Percentiles rank a stretch among this genome's conserved stretches.
These are phyloP conservation scores for Cytospora piceae DNA, from an alignment of 2,329 filamentous ascomycete species.

Conservation along the genomic window DNA sequence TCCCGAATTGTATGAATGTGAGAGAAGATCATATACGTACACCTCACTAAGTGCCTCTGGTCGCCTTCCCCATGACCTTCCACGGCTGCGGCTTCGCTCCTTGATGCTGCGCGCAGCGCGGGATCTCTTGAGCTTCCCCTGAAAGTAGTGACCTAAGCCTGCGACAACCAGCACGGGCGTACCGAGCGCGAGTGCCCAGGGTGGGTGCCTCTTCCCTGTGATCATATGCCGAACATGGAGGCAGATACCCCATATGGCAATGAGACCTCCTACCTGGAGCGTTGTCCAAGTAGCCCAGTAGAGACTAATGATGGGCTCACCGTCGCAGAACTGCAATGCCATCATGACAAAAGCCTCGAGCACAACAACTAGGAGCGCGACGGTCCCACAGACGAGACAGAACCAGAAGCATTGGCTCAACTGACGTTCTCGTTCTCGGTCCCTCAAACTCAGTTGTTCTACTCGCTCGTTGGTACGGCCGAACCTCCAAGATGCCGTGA, in stretches of 20 bases:
- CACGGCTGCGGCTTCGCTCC: slow-evolving; percentile 34
- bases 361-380: slow-evolving; percentile 51
- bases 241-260: slow-evolving; percentile 61
- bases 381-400: slow-evolving; percentile 48
- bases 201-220: slow-evolving; percentile 55
- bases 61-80: slow-evolving; percentile 14
- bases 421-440: slow-evolving; percentile 41
- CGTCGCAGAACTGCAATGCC: slow-evolving; percentile 62
- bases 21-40: slow-evolving; percentile 12
- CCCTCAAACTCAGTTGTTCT: slow-evolving; percentile 14
- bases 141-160: slow-evolving; percentile 54
- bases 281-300: slow-evolving; percentile 67
- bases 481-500: slow-evolving; percentile 27
- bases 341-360: slow-evolving; percentile 59
- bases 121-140: slow-evolving; percentile 39
- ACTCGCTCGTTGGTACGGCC: slow-evolving; percentile 25
- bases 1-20: background rate
- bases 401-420: slow-evolving; percentile 47
- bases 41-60: slow-evolving; percentile 25
- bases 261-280: slow-evolving; percentile 60
- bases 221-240: slow-evolving; percentile 56
- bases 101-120: slow-evolving; percentile 43
- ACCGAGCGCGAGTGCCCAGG: slow-evolving; percentile 62
- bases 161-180: slow-evolving; percentile 64
- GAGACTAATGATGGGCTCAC: slow-evolving; percentile 61